Conservation (phyloP, 176 grass and related monocot genomes). For the Oryza brachyantha region DNA sequence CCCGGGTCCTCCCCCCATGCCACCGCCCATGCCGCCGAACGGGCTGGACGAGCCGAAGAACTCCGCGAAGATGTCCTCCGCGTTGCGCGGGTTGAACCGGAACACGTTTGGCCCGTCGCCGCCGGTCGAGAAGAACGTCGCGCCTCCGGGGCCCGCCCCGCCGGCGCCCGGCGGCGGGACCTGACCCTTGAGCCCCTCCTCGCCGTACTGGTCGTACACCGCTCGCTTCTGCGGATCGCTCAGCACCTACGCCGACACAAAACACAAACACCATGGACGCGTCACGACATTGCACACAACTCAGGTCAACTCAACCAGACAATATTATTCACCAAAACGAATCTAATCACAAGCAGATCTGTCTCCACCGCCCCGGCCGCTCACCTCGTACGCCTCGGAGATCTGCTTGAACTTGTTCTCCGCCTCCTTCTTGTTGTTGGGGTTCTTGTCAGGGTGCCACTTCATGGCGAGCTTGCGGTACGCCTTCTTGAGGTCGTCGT, state of each 20-base stretch:
- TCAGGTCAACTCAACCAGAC: not conserved
- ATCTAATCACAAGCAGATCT: not conserved
- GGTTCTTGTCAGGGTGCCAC: slow-evolving; percentile 98
- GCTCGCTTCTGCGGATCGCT: slow-evolving; percentile 87
- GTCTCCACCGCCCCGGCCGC: not conserved
- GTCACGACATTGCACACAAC: slow-evolving; percentile 4
- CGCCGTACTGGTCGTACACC: slow-evolving; percentile 94
- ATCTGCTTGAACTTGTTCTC: slow-evolving; percentile 99
- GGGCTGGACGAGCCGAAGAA: slow-evolving; percentile 89
- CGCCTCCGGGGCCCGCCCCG: slow-evolving; percentile 37
- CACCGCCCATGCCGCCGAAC: slow-evolving; percentile 56
- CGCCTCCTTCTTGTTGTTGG: slow-evolving; percentile 89
- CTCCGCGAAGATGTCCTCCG: slow-evolving; percentile 91
- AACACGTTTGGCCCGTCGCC: slow-evolving; percentile 62
- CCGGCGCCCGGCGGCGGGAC: slow-evolving; percentile 71
- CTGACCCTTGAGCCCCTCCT: slow-evolving; percentile 90
- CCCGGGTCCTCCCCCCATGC: slow-evolving; percentile 39
- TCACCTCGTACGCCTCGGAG: slow-evolving; percentile 96
- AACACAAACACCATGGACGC: not conserved
- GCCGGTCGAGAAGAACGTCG: slow-evolving; percentile 60
- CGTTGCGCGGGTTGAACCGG: slow-evolving; percentile 87
- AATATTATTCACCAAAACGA: not conserved
- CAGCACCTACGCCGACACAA: slow-evolving; percentile 46
- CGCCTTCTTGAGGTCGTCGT: slow-evolving; percentile 97
- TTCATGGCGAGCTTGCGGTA: slow-evolving; percentile 99